phyloP scores from a whole-genome alignment of 805 yeast genomes.

The Candida argentea region DNA sequence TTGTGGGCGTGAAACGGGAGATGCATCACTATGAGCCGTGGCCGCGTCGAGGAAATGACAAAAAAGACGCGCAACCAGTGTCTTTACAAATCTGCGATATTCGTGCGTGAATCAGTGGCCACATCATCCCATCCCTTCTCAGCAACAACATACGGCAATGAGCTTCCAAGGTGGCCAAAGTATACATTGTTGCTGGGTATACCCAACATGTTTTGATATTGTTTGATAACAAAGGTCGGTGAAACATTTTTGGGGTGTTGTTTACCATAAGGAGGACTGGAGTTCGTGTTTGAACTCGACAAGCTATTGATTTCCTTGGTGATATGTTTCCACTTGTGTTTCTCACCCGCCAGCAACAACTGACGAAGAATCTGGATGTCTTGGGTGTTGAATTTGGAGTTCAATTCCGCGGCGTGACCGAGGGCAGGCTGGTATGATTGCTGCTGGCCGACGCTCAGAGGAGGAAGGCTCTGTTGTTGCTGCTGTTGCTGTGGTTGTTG shows the following conservation, averaged over 20 bases:
- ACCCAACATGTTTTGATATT: constrained; percentile 45
- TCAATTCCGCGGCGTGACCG: constrained; percentile 2
- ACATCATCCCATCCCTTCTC: constrained; percentile 35
- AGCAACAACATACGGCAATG: constrained; percentile 42
- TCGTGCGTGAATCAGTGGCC: too few relatives aligned
- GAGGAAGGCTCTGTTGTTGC: constrained; percentile 6
- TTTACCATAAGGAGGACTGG: constrained; percentile 1
- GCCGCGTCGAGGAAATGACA: too few relatives aligned
- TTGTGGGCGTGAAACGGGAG: too few relatives aligned
- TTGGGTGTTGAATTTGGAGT: constrained; percentile 25
- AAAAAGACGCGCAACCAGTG: too few relatives aligned
- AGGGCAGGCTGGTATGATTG: constrained; percentile 2
- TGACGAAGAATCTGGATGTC: constrained; percentile 38
- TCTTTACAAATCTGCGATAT: too few relatives aligned
- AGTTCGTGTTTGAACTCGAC: constrained; percentile 3
- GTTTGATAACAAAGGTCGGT: constrained; percentile 44
- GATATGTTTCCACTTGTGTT: constrained; percentile 51
- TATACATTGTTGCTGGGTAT: constrained; percentile 38
- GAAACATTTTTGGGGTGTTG: constrained; percentile 29
- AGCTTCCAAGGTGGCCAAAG: constrained; percentile 36
- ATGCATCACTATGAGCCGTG: too few relatives aligned
- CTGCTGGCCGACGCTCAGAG: constrained; percentile 4
- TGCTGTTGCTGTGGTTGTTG: constrained; percentile 4
- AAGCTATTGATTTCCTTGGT: constrained; percentile 23
- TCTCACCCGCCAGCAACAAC: constrained; percentile 41